phyloP scores from a whole-genome alignment of 306 rosid species.

The Prunus armeniaca region DNA sequence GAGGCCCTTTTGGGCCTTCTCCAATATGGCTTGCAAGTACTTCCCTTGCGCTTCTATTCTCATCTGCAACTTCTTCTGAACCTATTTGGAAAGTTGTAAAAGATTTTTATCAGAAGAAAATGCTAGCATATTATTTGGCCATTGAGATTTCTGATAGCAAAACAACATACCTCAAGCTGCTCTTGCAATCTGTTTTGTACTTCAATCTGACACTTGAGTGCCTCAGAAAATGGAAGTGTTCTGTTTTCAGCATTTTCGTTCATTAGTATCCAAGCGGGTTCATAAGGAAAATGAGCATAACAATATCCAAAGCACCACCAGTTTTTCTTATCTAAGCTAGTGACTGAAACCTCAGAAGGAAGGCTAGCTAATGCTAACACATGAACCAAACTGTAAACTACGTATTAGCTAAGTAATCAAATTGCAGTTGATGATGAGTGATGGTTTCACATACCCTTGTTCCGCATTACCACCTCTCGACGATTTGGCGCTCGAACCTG shows the following conservation, averaged over 20 bases:
- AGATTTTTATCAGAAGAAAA: no score
- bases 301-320: not conserved
- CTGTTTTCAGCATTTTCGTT: conserved; percentile 30
- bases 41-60: conserved; percentile 93
- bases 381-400: not conserved
- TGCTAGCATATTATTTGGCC: not conserved
- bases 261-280: conserved; percentile 19
- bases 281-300: not conserved
- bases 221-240: conserved; percentile 63
- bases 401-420: not conserved
- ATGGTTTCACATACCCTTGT: conserved; percentile 47
- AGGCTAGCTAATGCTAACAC: not conserved
- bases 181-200: conserved; percentile 77
- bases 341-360: not conserved
- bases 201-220: conserved; percentile 57
- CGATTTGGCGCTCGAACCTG: conserved; percentile 42
- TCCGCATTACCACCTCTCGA: conserved; percentile 46
- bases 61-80: conserved; percentile 70
- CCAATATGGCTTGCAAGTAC: conserved; percentile 74
- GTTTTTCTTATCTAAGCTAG: no score
- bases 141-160: not conserved
- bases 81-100: conserved; percentile 29
- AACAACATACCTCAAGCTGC: conserved; percentile 71
- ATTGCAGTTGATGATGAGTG: not conserved
- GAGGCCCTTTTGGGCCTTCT: conserved; percentile 74